A percentile compares a stretch with the other conserved stretches of the same genome.
Conservation (phyloP, 768 basidiomycete species). For the Amanita pseudoporphyria region DNA sequence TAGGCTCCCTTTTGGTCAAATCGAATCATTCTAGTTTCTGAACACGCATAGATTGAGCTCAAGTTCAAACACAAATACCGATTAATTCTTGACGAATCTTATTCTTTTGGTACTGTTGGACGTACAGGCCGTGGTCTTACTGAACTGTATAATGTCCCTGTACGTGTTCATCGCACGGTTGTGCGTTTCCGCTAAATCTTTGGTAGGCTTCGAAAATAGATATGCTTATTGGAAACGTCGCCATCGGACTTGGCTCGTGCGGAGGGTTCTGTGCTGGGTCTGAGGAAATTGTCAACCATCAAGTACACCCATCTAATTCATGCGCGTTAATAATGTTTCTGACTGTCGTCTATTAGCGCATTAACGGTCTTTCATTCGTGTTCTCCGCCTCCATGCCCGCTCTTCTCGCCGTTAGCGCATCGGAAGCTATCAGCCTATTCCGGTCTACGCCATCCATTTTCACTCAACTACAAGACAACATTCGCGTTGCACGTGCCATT, state of each 20-base stretch:
- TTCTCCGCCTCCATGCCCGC: constrained; percentile 95
- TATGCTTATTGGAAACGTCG: constrained; percentile 88
- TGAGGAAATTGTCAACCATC: constrained; percentile 74
- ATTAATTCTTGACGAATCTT: constrained; percentile 86
- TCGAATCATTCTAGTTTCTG: neutral
- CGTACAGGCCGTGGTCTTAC: constrained; percentile 92
- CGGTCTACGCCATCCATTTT: constrained; percentile 70
- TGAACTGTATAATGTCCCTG: constrained; percentile 89
- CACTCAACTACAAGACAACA: constrained; percentile 69
- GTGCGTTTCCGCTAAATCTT: neutral
- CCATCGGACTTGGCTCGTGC: constrained; percentile 69
- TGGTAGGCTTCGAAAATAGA: constrained; percentile 81
- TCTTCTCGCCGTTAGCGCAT: constrained; percentile 79
- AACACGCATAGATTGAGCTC: constrained; percentile 63
- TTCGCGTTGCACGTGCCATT: constrained; percentile 63
- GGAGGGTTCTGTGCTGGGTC: constrained; percentile 98
- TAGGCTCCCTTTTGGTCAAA: constrained; percentile 29
- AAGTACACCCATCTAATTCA: constrained; percentile 35
- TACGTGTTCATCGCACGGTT: constrained; percentile 26
- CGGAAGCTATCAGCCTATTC: constrained; percentile 77
- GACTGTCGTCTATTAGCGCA: constrained; percentile 46
- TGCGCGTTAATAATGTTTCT: neutral
- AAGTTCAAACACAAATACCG: constrained; percentile 96
- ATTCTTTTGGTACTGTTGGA: constrained; percentile 91
- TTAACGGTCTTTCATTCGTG: constrained; percentile 92